Evolutionary conservation across 1,139 yeast species (phyloP), one percentile per base, ranked within the genome.

Genomic region (Blastobotrys malaysiensis): DNA sequence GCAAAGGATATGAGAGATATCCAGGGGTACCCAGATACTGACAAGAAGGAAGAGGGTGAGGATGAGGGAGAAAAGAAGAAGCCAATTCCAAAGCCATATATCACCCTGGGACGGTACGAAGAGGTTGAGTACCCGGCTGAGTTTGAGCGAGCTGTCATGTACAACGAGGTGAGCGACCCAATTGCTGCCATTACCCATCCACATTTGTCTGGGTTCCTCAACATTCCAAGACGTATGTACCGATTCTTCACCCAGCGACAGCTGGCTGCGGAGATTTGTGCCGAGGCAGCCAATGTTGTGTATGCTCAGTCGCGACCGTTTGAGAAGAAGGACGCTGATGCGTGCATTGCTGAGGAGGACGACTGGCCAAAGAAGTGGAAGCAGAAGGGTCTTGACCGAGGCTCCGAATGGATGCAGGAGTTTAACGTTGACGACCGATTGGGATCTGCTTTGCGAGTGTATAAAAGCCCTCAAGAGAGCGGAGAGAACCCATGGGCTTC

Each of bases 321-420:
- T 64, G 77, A 75, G 52, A 66, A 68, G 51, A 74, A 75, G 50
- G 66, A 64, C 4, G 95, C 88, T 63, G 73, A 76, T 44, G 70
- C 79, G 62, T 86, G 84, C 9, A 70, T 71, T 43, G 82, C 76
- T 46, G 99, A 95, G 68, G 98, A 93, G 67, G 67, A 72, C 16
- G 95, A 89, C 62, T 95, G 99, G 99, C 97, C 98, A 20, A 74
- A 75, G 58, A 78, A 80, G 58, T 95, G 97, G 96, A 86, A 88
- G 46, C 78, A 81, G 59, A 78, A 76, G 59, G 96, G 96, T 16
- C 67, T 72, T 50, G 86, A 81, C 55, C 84, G 82, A 63, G 74
- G 80, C 46, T 86, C 95, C 57, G 98, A 91, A 68, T 93, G 99
- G 99, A 84, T 86, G 54, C 84, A 84, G 67, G 93, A 86, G 20